These are phyloP conservation scores for Talaromyces borbonicus DNA, from an alignment of 495 filamentous ascomycete genomes.

Conservation along the genomic window DNA sequence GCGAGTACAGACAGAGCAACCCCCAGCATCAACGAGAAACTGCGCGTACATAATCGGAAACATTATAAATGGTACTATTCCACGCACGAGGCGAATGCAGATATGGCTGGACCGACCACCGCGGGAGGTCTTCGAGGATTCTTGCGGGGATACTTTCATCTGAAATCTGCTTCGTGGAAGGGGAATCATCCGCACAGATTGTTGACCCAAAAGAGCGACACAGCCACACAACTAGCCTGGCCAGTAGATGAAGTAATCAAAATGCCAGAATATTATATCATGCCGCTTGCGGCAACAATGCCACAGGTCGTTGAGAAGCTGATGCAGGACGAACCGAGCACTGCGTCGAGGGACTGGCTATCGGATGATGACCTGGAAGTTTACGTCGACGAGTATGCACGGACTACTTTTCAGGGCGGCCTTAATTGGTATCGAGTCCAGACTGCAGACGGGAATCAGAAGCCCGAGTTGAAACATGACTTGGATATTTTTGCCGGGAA, in stretches of 20 bases:
- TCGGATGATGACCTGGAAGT: constrained; percentile 45
- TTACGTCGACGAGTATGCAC: constrained; percentile 48
- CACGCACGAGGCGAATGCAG: constrained; percentile 39
- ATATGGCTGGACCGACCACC: constrained; percentile 45
- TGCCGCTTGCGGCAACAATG: constrained; percentile 50
- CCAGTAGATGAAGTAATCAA: constrained; percentile 42
- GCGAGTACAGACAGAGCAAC: constrained; percentile 12
- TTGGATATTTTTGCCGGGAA: constrained; percentile 49
- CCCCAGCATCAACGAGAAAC: constrained; percentile 42
- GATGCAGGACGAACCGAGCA: constrained; percentile 42
- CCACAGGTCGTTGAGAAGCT: constrained; percentile 39
- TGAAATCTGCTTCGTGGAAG: constrained; percentile 54
- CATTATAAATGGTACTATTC: constrained; percentile 68
- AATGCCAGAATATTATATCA: constrained; percentile 61
- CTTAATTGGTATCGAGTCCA: constrained; percentile 60
- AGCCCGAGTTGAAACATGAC: constrained; percentile 28
- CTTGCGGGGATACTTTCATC: constrained; percentile 56
- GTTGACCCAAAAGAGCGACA: constrained; percentile 18
- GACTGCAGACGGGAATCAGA: constrained; percentile 35
- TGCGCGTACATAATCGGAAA: constrained; percentile 45
- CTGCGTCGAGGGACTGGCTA: constrained; percentile 38
- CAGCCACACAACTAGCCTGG: constrained; percentile 29
- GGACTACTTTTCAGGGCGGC: constrained; percentile 63
- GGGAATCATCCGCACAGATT: constrained; percentile 42
- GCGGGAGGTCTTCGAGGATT: constrained; percentile 45